phyloP scores from a whole-genome alignment of 257 asterid genomes.

The Jaltomata sinuosa region DNA sequence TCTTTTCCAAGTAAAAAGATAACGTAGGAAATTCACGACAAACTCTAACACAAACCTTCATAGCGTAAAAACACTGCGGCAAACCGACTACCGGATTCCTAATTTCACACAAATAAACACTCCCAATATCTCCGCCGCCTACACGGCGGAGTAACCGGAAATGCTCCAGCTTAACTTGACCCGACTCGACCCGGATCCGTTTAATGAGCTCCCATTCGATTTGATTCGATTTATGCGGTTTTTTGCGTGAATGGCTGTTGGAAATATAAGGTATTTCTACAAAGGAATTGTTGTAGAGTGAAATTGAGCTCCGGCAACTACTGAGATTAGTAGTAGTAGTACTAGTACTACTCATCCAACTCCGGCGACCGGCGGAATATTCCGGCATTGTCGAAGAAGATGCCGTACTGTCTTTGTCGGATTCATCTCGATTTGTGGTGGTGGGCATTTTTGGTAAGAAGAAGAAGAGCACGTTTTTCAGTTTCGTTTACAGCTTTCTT shows the following conservation, averaged over 20 bases:
- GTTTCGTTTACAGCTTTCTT: slow-evolving; percentile 7
- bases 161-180: slow-evolving; percentile 36
- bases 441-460: slow-evolving; percentile 22
- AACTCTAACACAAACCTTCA: slow-evolving; percentile 5
- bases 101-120: slow-evolving; percentile 32
- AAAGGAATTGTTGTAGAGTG: slow-evolving; percentile 9
- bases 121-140: slow-evolving; percentile 37
- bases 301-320: slow-evolving; percentile 32
- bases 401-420: slow-evolving; percentile 41
- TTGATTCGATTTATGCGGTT: slow-evolving; percentile 39
- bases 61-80: slow-evolving; percentile 31
- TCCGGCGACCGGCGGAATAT: slow-evolving; percentile 17
- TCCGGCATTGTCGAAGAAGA: slow-evolving; percentile 42
- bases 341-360: slow-evolving; percentile 33
- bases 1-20: no score
- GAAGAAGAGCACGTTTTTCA: slow-evolving; percentile 13
- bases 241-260: slow-evolving; percentile 8
- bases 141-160: slow-evolving; percentile 30
- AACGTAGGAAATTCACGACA: no score
- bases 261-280: slow-evolving; percentile 6
- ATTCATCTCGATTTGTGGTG: slow-evolving; percentile 26
- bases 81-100: slow-evolving; percentile 22
- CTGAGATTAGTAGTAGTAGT: slow-evolving; percentile 29
- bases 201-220: slow-evolving; percentile 37
- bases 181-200: slow-evolving; percentile 23